These are phyloP conservation scores for Laetiporus sulphureus DNA, from an alignment of 1,284 basidiomycete species.

Conservation along the genomic window DNA sequence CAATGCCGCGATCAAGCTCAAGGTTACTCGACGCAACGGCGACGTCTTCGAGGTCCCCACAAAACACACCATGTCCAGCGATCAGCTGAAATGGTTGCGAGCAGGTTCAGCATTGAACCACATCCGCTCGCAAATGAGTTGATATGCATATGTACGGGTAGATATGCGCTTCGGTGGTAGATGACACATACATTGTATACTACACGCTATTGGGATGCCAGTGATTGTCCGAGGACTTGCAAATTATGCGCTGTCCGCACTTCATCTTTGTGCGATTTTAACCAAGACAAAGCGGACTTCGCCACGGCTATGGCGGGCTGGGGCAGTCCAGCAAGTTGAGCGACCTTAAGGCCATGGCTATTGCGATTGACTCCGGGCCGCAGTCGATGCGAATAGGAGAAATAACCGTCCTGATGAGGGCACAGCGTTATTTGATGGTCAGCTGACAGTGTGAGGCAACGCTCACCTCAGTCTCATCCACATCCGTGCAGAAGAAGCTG, in stretches of 20 bases:
- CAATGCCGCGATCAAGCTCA: conserved; percentile 51
- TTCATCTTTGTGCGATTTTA: conserved; percentile 23
- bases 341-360: conserved; percentile 92
- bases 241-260: conserved; percentile 19
- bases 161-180: not conserved
- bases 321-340: conserved; percentile 85
- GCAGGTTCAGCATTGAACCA: conserved; percentile 86
- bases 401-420: conserved; percentile 60
- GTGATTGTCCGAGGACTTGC: conserved; percentile 23
- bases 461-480: conserved; percentile 68
- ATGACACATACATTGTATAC: conserved; percentile 4
- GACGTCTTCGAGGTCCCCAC: conserved; percentile 63
- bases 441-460: not conserved
- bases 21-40: conserved; percentile 66
- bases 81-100: conserved; percentile 84
- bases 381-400: conserved; percentile 81
- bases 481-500: conserved; percentile 85
- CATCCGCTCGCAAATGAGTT: conserved; percentile 52
- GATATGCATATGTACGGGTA: not conserved
- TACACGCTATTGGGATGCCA: conserved; percentile 12
- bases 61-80: conserved; percentile 83
- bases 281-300: conserved; percentile 36
- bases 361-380: conserved; percentile 83
- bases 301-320: conserved; percentile 54
- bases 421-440: not conserved